phyloP scores from a whole-genome alignment of 1,284 basidiomycete species.

The Fomitopsis palustris region DNA sequence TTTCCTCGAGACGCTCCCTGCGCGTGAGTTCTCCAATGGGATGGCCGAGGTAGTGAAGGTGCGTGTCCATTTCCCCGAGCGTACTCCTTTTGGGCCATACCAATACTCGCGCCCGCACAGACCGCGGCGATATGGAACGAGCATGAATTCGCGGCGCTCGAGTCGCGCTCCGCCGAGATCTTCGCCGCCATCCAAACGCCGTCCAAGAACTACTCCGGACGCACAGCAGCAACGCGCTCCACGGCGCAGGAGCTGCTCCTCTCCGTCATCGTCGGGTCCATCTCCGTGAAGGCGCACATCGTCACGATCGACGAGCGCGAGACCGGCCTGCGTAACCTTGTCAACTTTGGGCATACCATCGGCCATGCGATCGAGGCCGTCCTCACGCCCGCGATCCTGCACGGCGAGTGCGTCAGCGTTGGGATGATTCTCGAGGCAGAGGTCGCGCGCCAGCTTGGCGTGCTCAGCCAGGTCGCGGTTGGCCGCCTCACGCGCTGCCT shows the following conservation, averaged over 20 bases:
- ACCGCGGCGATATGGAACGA: constrained; percentile 97
- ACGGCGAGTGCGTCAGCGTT: constrained; percentile 90
- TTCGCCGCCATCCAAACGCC: constrained; percentile 79
- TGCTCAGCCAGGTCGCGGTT: constrained; percentile 85
- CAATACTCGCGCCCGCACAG: constrained; percentile 36
- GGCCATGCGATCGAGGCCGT: constrained; percentile 96
- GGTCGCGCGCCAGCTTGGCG: constrained; percentile 82
- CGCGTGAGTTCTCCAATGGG: constrained; percentile 94
- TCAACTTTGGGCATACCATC: constrained; percentile 97
- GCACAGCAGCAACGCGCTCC: constrained; percentile 65
- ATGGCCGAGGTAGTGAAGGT: constrained; percentile 99
- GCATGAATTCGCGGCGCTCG: constrained; percentile 80
- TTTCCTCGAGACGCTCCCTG: constrained; percentile 91
- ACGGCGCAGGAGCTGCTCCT: constrained; percentile 72
- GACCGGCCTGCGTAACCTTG: constrained; percentile 91
- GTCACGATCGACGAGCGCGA: constrained; percentile 95
- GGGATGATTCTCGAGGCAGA: constrained; percentile 96
- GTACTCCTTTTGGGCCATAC: not conserved
- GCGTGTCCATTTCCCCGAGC: constrained; percentile 25
- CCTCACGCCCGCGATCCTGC: constrained; percentile 85
- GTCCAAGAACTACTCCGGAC: constrained; percentile 59
- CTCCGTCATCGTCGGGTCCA: constrained; percentile 82
- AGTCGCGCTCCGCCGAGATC: constrained; percentile 81
- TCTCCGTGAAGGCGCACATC: constrained; percentile 91
- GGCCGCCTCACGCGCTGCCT: constrained; percentile 83